Conservation (phyloP, 352 stramenopile species). For the Globisporangium nunn region DNA sequence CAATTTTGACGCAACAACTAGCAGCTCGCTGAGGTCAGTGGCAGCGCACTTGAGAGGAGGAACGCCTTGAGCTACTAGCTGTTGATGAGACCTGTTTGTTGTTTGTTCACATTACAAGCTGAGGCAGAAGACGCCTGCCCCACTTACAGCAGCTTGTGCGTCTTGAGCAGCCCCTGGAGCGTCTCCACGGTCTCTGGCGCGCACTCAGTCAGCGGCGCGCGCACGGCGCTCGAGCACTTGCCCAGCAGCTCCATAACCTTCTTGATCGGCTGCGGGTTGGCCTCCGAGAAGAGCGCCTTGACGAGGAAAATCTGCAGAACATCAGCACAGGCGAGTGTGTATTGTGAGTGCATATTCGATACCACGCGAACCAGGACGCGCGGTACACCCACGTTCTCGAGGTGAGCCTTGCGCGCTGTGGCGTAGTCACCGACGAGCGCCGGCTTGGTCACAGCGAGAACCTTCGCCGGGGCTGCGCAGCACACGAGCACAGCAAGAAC, state of each 20-base stretch:
- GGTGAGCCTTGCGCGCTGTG: slow-evolving; percentile 70
- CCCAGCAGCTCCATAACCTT: slow-evolving; percentile 84
- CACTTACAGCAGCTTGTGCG: slow-evolving; percentile 69
- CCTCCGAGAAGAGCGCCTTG: slow-evolving; percentile 88
- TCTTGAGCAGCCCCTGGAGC: slow-evolving; percentile 56
- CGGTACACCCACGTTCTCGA: slow-evolving; percentile 62
- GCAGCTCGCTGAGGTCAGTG: no score
- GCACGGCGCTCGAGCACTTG: slow-evolving; percentile 74
- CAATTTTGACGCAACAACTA: slow-evolving; percentile 6
- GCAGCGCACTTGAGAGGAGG: background rate
- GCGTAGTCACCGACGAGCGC: slow-evolving; percentile 78
- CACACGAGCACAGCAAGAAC: background rate
- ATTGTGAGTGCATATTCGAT: no score
- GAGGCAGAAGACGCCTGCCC: no score
- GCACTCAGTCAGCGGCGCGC: slow-evolving; percentile 70
- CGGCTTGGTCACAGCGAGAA: slow-evolving; percentile 74
- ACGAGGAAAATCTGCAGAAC: slow-evolving; percentile 75
- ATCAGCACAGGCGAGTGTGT: no score
- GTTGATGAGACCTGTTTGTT: no score
- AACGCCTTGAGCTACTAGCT: no score
- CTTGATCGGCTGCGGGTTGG: slow-evolving; percentile 90
- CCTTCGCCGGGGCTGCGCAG: slow-evolving; percentile 64
- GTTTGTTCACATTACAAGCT: no score
- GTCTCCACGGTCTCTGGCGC: slow-evolving; percentile 55
- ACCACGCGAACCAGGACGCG: background rate